Evolutionary conservation across 768 basidiomycete genomes (phyloP).

Genomic region (Mycena alexandri): DNA sequence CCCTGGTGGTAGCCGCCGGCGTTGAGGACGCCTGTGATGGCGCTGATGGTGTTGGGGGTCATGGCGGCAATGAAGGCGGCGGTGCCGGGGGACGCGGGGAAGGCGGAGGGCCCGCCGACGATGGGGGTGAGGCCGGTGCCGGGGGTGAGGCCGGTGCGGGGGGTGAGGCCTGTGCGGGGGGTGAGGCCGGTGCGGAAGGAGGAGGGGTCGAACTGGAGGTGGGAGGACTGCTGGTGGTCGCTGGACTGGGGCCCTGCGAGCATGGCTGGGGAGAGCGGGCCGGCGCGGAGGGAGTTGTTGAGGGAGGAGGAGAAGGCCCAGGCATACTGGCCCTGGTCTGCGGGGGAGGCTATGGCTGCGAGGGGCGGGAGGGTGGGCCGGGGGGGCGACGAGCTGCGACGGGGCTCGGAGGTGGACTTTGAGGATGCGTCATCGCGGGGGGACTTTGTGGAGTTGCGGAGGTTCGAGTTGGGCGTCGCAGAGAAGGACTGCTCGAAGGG

Average conservation of each 20-base stretch:
- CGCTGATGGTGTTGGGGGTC: slow-evolving; percentile 82
- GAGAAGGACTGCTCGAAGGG: slow-evolving; percentile 97
- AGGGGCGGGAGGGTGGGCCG: slow-evolving; percentile 88
- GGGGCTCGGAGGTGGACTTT: slow-evolving; percentile 43
- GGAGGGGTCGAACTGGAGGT: slow-evolving; percentile 75
- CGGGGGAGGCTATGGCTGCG: slow-evolving; percentile 80
- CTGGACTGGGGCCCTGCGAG: slow-evolving; percentile 83
- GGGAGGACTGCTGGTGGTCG: slow-evolving; percentile 47
- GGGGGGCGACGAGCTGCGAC: slow-evolving; percentile 57
- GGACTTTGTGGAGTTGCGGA: slow-evolving; percentile 18
- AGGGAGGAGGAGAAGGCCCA: slow-evolving; percentile 77
- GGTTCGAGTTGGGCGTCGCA: slow-evolving; percentile 45
- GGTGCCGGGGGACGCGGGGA: slow-evolving; percentile 91
- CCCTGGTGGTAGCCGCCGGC: slow-evolving; percentile 65
- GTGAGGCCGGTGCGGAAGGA: slow-evolving; percentile 90
- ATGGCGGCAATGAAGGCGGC: slow-evolving; percentile 90
- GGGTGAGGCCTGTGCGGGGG: slow-evolving; percentile 88
- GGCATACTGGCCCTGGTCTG: slow-evolving; percentile 69
- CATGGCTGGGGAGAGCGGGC: slow-evolving; percentile 97
- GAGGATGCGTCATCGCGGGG: slow-evolving; percentile 5
- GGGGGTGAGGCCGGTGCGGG: slow-evolving; percentile 83
- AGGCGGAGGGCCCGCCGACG: slow-evolving; percentile 77
- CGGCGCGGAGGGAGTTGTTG: slow-evolving; percentile 86
- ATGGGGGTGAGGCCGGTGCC: slow-evolving; percentile 85
- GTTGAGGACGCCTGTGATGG: slow-evolving; percentile 84